Conservation (phyloP, 805 yeast species). For the Blastobotrys terrestris region DNA sequence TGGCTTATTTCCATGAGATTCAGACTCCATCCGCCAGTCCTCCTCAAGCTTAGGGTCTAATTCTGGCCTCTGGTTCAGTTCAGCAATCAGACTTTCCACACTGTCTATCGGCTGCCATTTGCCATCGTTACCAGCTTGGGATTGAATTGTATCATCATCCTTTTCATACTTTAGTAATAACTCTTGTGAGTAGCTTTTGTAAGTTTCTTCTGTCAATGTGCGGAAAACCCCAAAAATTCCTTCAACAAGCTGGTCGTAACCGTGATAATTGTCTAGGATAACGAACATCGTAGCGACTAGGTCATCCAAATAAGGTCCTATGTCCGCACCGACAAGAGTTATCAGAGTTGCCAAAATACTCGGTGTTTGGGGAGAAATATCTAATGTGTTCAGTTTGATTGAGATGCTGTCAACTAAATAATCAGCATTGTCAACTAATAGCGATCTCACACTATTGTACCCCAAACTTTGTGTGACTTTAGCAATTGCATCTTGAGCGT, state of each 20-base stretch:
- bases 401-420: slow-evolving; percentile 79
- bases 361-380: slow-evolving; percentile 67
- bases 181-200: slow-evolving; percentile 13
- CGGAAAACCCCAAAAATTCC: slow-evolving; percentile 65
- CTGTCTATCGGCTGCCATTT: slow-evolving; percentile 35
- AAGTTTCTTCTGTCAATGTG: slow-evolving; percentile 18
- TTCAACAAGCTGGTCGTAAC: slow-evolving; percentile 63
- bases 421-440: slow-evolving; percentile 67
- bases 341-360: slow-evolving; percentile 65
- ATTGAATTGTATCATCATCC: slow-evolving; percentile 4
- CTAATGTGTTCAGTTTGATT: slow-evolving; percentile 57
- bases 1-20: slow-evolving; percentile 8
- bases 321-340: slow-evolving; percentile 59
- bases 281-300: slow-evolving; percentile 68
- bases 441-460: slow-evolving; percentile 41
- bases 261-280: slow-evolving; percentile 77
- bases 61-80: slow-evolving; percentile 18
- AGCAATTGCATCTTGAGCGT: slow-evolving; percentile 48
- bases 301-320: slow-evolving; percentile 64
- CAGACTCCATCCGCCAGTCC: slow-evolving; percentile 7
- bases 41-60: not conserved
- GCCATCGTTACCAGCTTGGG: slow-evolving; percentile 6
- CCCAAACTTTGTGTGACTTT: slow-evolving; percentile 49
- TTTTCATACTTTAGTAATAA: slow-evolving; percentile 18
- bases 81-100: slow-evolving; percentile 30